These are phyloP conservation scores for Neofusicoccum cordaticola DNA, from an alignment of 2,329 filamentous ascomycete genomes.

Conservation along the genomic window DNA sequence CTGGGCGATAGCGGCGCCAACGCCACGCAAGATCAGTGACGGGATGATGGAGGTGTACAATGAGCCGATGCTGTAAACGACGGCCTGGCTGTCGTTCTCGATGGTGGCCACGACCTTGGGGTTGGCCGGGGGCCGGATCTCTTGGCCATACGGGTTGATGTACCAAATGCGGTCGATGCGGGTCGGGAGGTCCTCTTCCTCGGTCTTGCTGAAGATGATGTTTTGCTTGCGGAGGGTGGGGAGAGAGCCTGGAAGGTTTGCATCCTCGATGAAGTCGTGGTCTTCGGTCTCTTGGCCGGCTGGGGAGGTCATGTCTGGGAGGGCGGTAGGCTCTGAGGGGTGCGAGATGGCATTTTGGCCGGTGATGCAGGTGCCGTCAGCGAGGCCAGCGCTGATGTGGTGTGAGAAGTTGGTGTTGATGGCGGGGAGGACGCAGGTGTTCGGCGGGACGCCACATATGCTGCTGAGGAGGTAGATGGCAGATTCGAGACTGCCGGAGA, in stretches of 20 bases:
- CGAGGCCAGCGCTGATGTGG: slow-evolving; percentile 82
- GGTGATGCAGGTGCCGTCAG: slow-evolving; percentile 73
- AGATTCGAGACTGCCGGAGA: slow-evolving; percentile 88
- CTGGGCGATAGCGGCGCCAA: slow-evolving; percentile 62
- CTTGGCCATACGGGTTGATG: slow-evolving; percentile 97
- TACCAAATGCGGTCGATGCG: slow-evolving; percentile 88
- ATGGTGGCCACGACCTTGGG: slow-evolving; percentile 72
- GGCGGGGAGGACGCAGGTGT: slow-evolving; percentile 77
- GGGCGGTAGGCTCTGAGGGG: slow-evolving; percentile 63
- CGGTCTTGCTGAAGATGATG: slow-evolving; percentile 74
- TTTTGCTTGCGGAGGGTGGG: slow-evolving; percentile 77
- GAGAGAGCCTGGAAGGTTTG: slow-evolving; percentile 76
- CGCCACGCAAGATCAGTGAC: slow-evolving; percentile 72
- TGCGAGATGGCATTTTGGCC: slow-evolving; percentile 94
- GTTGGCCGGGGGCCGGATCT: slow-evolving; percentile 82
- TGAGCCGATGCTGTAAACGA: slow-evolving; percentile 92
- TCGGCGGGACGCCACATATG: slow-evolving; percentile 77
- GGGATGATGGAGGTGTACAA: slow-evolving; percentile 88
- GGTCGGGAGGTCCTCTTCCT: slow-evolving; percentile 71
- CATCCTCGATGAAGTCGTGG: slow-evolving; percentile 71
- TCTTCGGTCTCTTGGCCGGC: slow-evolving; percentile 40
- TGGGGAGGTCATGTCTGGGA: slow-evolving; percentile 26
- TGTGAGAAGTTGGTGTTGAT: slow-evolving; percentile 95
- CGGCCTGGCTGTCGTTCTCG: slow-evolving; percentile 55
- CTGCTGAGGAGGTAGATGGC: slow-evolving; percentile 86